These are phyloP conservation scores for Basidiobolus meristosporus DNA, from an alignment of 371 early-diverging fungal genomes.

Conservation along the genomic window DNA sequence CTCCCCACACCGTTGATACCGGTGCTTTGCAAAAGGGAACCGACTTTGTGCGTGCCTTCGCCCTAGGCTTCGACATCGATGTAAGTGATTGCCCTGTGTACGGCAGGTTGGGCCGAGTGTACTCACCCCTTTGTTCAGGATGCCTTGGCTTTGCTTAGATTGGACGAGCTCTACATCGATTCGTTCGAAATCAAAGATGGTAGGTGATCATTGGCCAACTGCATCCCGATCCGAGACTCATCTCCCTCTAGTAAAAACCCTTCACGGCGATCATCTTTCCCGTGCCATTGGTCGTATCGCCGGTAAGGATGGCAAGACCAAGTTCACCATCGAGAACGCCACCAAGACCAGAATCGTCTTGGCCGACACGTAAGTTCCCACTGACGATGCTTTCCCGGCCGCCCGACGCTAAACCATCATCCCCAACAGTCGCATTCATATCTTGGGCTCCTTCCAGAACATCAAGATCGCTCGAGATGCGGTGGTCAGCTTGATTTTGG, in stretches of 20 bases:
- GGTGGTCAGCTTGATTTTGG: constrained; percentile 86
- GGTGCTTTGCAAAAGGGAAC: constrained; percentile 86
- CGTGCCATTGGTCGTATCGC: constrained; percentile 99
- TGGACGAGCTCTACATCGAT: constrained; percentile 92
- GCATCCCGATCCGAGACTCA: background rate
- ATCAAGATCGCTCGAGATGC: constrained; percentile 96
- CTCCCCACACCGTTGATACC: constrained; percentile 60
- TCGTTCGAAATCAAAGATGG: constrained; percentile 95
- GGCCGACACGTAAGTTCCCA: constrained; percentile 67
- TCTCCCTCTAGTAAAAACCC: constrained; percentile 53
- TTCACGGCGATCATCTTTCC: constrained; percentile 89
- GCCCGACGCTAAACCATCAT: background rate
- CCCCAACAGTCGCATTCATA: constrained; percentile 62
- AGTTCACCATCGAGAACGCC: constrained; percentile 92
- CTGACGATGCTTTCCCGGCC: background rate
- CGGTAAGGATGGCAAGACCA: constrained; percentile 96
- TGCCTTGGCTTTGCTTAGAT: constrained; percentile 80
- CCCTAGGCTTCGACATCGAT: constrained; percentile 80
- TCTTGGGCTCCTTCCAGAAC: constrained; percentile 92
- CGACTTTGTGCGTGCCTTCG: constrained; percentile 88
- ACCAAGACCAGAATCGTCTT: constrained; percentile 93
- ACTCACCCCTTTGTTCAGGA: constrained; percentile 21
- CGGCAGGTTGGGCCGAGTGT: background rate
- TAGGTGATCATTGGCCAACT: constrained; percentile 1
- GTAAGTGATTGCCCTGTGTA: constrained; percentile 10